Evolutionary conservation across 306 rosid species (phyloP).

Genomic region (Luffa aegyptiaca): DNA sequence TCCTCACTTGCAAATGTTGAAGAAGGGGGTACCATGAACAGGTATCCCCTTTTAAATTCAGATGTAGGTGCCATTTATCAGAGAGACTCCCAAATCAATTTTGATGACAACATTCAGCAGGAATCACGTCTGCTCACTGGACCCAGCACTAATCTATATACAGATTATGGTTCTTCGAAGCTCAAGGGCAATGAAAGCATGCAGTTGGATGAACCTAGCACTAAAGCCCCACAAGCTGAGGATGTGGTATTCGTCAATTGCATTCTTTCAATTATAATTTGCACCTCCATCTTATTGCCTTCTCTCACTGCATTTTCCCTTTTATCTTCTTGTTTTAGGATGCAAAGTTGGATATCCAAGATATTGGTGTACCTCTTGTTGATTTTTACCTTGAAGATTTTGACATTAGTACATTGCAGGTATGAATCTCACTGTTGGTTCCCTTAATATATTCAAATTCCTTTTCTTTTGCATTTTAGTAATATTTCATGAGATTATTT

Average conservation of each 20-base stretch:
- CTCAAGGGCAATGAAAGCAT: slow-evolving; percentile 38
- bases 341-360: slow-evolving; percentile 35
- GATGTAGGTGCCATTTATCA: slow-evolving; percentile 33
- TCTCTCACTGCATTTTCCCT: slow-evolving; percentile 13
- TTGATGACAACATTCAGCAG: slow-evolving; percentile 34
- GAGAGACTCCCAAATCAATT: slow-evolving; percentile 35
- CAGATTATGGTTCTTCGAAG: slow-evolving; percentile 37
- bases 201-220: slow-evolving; percentile 51
- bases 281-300: slow-evolving; percentile 1
- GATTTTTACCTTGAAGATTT: slow-evolving; percentile 48
- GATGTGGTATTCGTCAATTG: slow-evolving; percentile 34
- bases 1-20: slow-evolving; percentile 25
- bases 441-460: background rate
- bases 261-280: background rate
- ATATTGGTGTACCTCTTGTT: slow-evolving; percentile 31
- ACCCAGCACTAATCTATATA: slow-evolving; percentile 19
- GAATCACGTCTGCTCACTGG: slow-evolving; percentile 29
- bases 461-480: background rate
- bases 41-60: slow-evolving; percentile 40
- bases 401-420: slow-evolving; percentile 69
- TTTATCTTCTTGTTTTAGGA: slow-evolving; percentile 38
- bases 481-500: background rate
- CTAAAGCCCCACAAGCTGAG: slow-evolving; percentile 38
- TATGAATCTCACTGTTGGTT: slow-evolving; percentile 10
- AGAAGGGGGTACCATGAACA: slow-evolving; percentile 35